These are phyloP conservation scores for Tolypocladium tundrense DNA, from an alignment of 2,329 filamentous ascomycete species.

Conservation along the genomic window DNA sequence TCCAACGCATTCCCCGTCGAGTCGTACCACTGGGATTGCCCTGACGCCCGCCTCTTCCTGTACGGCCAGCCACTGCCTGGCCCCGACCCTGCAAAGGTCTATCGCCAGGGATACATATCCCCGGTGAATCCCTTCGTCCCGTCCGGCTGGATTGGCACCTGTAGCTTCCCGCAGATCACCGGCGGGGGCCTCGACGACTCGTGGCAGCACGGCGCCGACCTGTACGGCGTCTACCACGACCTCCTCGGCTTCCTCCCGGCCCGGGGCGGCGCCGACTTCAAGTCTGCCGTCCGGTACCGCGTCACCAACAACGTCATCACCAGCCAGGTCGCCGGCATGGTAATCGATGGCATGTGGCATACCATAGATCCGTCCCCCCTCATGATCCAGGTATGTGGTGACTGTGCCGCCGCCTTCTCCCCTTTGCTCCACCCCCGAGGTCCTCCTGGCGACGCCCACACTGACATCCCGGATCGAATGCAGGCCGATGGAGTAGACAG, in stretches of 20 bases:
- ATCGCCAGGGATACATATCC: constrained; percentile 55
- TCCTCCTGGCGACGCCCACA: not conserved
- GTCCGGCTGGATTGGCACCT: constrained; percentile 60
- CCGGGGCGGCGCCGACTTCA: constrained; percentile 30
- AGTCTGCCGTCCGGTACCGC: constrained; percentile 46
- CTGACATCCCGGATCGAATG: not conserved
- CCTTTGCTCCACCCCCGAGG: not conserved
- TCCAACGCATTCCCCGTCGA: constrained; percentile 69
- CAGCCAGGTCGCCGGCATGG: constrained; percentile 66
- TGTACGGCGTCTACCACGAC: constrained; percentile 66
- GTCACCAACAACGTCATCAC: constrained; percentile 80
- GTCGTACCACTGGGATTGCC: constrained; percentile 61
- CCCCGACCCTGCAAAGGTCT: constrained; percentile 42
- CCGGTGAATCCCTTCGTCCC: constrained; percentile 56
- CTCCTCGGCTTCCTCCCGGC: constrained; percentile 57
- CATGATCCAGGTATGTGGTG: constrained; percentile 27
- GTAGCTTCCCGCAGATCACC: constrained; percentile 76
- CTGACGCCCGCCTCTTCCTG: constrained; percentile 59
- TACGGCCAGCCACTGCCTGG: constrained; percentile 49
- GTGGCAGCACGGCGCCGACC: constrained; percentile 64
- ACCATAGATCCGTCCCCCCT: constrained; percentile 32
- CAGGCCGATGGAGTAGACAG: constrained; percentile 52
- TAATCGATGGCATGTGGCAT: constrained; percentile 61
- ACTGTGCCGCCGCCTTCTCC: not conserved
- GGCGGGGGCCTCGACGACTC: constrained; percentile 61